phyloP scores from a whole-genome alignment of 2,329 filamentous ascomycete species.

The Myriosclerotinia scirpicola region DNA sequence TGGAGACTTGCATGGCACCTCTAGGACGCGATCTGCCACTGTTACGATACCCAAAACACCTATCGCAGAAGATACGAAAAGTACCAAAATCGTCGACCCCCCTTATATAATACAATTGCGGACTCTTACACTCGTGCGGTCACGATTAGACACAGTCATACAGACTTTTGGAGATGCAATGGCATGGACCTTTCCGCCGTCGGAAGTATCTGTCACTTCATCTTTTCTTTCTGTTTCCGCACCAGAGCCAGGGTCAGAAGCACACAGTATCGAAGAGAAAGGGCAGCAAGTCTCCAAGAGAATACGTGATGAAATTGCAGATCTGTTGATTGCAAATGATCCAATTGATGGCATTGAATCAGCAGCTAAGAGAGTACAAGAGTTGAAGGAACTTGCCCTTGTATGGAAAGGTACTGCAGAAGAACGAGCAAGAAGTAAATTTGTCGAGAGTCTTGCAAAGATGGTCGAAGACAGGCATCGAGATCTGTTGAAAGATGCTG shows the following conservation, averaged over 20 bases:
- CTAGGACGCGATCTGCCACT: constrained; percentile 35
- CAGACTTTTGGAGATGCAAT: constrained; percentile 92
- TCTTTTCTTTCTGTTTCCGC: constrained; percentile 89
- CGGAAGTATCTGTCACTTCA: constrained; percentile 78
- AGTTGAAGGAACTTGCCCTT: constrained; percentile 70
- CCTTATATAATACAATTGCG: constrained; percentile 75
- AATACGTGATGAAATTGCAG: constrained; percentile 69
- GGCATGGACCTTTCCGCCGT: constrained; percentile 90
- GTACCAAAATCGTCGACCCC: constrained; percentile 49
- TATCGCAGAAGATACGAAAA: constrained; percentile 30
- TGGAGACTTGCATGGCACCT: constrained; percentile 33
- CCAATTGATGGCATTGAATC: constrained; percentile 68
- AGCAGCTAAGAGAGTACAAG: constrained; percentile 71
- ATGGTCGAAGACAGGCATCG: constrained; percentile 71
- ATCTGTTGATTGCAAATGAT: constrained; percentile 61
- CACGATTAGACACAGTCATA: constrained; percentile 85
- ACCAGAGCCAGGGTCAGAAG: constrained; percentile 67
- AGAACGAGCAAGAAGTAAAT: constrained; percentile 78
- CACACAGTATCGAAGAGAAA: constrained; percentile 77
- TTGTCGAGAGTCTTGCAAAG: constrained; percentile 79
- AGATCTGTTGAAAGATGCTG: constrained; percentile 39
- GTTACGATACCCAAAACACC: constrained; percentile 35
- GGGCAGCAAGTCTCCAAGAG: constrained; percentile 76
- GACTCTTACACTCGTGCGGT: constrained; percentile 77
- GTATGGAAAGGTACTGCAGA: constrained; percentile 97